Conservation (phyloP, 1,139 yeast genomes). For the Zygotorulaspora mrakii region DNA sequence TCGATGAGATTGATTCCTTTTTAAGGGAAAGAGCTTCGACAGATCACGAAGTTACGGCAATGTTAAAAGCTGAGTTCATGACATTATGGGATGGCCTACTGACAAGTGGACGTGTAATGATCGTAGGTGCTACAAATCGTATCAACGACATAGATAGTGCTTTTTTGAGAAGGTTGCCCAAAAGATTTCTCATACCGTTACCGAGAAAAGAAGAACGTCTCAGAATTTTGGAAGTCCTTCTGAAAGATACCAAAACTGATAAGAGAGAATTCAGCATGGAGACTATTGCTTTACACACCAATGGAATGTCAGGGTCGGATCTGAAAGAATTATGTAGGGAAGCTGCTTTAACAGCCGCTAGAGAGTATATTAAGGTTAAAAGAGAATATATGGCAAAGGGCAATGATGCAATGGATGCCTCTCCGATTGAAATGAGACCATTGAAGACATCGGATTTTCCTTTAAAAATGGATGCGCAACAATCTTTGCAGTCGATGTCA, state of each 20-base stretch:
- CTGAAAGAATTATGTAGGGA: constrained; percentile 86
- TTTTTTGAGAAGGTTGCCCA: constrained; percentile 88
- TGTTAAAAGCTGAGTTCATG: constrained; percentile 96
- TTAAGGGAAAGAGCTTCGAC: constrained; percentile 76
- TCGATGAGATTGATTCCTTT: constrained; percentile 95
- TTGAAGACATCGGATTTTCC: constrained; percentile 31
- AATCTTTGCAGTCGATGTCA: constrained; percentile 20
- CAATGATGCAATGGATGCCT: constrained; percentile 5
- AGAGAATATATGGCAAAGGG: constrained; percentile 19
- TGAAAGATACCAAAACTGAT: constrained; percentile 62
- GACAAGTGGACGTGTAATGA: constrained; percentile 72
- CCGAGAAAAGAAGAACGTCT: constrained; percentile 69
- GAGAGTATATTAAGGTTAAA: constrained; percentile 65
- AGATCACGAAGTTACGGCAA: constrained; percentile 95
- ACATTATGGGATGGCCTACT: constrained; percentile 93
- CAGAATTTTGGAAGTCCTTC: constrained; percentile 62
- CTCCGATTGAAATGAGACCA: constrained; percentile 28
- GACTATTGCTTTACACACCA: constrained; percentile 57
- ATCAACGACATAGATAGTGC: constrained; percentile 91
- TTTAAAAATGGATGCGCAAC: constrained; percentile 20
- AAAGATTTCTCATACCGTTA: constrained; percentile 72
- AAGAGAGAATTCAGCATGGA: constrained; percentile 56
- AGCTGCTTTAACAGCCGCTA: constrained; percentile 85
- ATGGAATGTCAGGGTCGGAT: constrained; percentile 87
- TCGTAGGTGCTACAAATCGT: constrained; percentile 93